Percentiles rank a stretch among this genome's conserved stretches.
These are phyloP conservation scores for Parastagonospora nodorum DNA, from an alignment of 2,329 filamentous ascomycete genomes.

Conservation along the genomic window DNA sequence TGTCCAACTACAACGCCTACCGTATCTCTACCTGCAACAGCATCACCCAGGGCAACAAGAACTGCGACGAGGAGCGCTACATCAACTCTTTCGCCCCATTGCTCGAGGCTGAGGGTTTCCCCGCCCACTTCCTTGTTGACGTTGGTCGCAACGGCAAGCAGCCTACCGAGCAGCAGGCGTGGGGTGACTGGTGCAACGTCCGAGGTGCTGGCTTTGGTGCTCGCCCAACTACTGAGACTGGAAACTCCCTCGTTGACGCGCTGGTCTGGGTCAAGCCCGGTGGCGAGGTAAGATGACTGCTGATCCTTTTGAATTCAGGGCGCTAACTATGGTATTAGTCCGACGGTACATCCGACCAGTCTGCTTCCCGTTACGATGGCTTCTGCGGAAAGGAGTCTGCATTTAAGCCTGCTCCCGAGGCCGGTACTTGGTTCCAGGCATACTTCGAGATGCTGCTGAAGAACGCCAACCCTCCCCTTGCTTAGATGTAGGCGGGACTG, in stretches of 20 bases:
- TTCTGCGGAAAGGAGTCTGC: slow-evolving; percentile 61
- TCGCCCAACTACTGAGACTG: slow-evolving; percentile 68
- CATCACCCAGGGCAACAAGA: slow-evolving; percentile 53
- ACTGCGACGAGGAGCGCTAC: slow-evolving; percentile 60
- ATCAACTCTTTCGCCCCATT: slow-evolving; percentile 58
- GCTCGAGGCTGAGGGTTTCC: slow-evolving; percentile 53
- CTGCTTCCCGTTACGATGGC: slow-evolving; percentile 58
- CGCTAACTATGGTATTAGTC: slow-evolving; percentile 17
- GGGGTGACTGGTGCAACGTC: slow-evolving; percentile 73
- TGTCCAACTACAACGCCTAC: slow-evolving; percentile 65
- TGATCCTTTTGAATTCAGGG: not conserved
- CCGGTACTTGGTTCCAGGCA: slow-evolving; percentile 68
- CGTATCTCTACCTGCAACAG: slow-evolving; percentile 51
- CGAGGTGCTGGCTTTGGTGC: slow-evolving; percentile 66
- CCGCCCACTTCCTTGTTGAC: slow-evolving; percentile 61
- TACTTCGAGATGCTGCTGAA: slow-evolving; percentile 44
- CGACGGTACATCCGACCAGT: slow-evolving; percentile 52
- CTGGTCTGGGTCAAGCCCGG: slow-evolving; percentile 76
- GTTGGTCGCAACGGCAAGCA: slow-evolving; percentile 65
- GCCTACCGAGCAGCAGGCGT: slow-evolving; percentile 59
- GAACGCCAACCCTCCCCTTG: slow-evolving; percentile 42
- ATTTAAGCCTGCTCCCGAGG: slow-evolving; percentile 69
- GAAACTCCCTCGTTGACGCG: slow-evolving; percentile 63
- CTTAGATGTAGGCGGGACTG: slow-evolving; percentile 4
- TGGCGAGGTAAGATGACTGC: slow-evolving; percentile 45